Evolutionary conservation across 2,329 filamentous ascomycete species (phyloP), one percentile per base, ranked within the genome.

Genomic region (Curvularia verruculosa): DNA sequence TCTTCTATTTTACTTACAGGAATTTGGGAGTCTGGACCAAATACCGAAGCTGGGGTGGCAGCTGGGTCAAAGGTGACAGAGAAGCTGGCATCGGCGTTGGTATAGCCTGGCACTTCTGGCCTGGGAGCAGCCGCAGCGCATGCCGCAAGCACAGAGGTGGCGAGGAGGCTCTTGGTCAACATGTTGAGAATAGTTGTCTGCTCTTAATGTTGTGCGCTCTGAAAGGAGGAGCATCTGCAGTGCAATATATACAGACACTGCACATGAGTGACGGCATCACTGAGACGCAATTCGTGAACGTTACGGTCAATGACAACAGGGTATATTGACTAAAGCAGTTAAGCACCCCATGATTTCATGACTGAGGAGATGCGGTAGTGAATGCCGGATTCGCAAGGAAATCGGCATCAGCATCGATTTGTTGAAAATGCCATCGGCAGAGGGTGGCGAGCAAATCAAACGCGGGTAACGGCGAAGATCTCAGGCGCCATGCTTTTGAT

Each of bases 1-100:
- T 3, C 7, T 46, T 15, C 21, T 28, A 21, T 66, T 45, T 60
- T 37, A 59, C 75, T 70, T 53, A 78, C 79, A 41, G 76, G 65
- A 47, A 82, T 66, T 50, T 77, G 72, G 45, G 79, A 81, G 64
- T 79, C 76, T 12, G 72, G 69, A 6, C 79, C 79, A 56, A 83
- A 82, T 43, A 69, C 70, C 23, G 74, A 75, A 34, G 80, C 78
- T 5, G 79, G 59, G 36, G 74, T 66, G 15, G 63, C 69, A 45
- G 66, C 62, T 12, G 73, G 64, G 6, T 71, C 67, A 19, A 60
- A 63, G 70, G 70, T 54, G 24, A 75, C 71, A 7, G 71, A 73
- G 67, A 78, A 79, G 21, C 78, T 75, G 34, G 78, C 78, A 67
- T 80, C 76, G 8, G 75, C 80, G 59, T 78, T 70, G 19, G 70